These are phyloP conservation scores for Acidomyces sp. DNA, from an alignment of 495 filamentous ascomycete genomes.

Conservation along the genomic window DNA sequence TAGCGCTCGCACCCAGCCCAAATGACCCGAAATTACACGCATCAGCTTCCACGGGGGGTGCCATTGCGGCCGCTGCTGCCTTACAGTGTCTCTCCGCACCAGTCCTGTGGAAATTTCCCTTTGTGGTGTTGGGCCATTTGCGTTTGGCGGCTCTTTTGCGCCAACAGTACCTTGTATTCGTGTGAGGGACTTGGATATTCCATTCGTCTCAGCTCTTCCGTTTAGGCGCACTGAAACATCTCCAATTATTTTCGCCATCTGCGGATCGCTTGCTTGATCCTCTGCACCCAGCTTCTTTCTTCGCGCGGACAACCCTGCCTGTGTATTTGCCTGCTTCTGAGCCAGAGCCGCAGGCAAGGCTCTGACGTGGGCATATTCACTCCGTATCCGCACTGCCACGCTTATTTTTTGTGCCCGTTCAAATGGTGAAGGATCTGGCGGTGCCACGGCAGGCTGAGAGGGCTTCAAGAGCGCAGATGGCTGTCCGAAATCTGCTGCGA, in stretches of 20 bases:
- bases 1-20: slow-evolving; percentile 88
- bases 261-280: slow-evolving; percentile 41
- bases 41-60: slow-evolving; percentile 97
- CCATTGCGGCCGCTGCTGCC: slow-evolving; percentile 79
- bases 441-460: slow-evolving; percentile 21
- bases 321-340: slow-evolving; percentile 63
- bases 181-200: slow-evolving; percentile 47
- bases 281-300: slow-evolving; percentile 43
- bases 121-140: slow-evolving; percentile 36
- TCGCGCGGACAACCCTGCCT: slow-evolving; percentile 43
- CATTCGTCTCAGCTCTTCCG: slow-evolving; percentile 26
- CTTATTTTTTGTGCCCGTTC: slow-evolving; percentile 38
- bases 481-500: slow-evolving; percentile 31
- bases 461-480: slow-evolving; percentile 20
- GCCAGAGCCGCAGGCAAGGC: slow-evolving; percentile 76
- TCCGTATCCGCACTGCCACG: slow-evolving; percentile 47
- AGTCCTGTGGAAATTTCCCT: slow-evolving; percentile 45
- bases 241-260: slow-evolving; percentile 58
- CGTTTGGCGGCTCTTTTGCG: slow-evolving; percentile 30
- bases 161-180: slow-evolving; percentile 29
- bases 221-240: slow-evolving; percentile 37
- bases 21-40: slow-evolving; percentile 89
- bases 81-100: slow-evolving; percentile 51
- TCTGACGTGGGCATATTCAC: slow-evolving; percentile 71
- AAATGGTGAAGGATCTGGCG: slow-evolving; percentile 39